Base-by-base conservation (phyloP, 1,284 basidiomycete genomes). In the Papiliotrema laurentii region DNA sequence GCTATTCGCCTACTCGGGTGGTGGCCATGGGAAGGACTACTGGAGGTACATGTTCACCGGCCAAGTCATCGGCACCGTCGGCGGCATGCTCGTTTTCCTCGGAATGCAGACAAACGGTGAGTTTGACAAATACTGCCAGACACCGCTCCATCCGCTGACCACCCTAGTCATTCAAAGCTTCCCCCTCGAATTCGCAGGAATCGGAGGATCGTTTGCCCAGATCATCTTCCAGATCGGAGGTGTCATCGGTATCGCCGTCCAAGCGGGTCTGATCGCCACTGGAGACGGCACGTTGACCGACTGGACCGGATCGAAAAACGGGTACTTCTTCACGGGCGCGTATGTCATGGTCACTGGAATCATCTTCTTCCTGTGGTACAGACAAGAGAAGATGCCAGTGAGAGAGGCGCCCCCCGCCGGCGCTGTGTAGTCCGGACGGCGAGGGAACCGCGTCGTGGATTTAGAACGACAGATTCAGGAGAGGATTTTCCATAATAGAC, bases 211-310 rank as follows among this genome's bases (percentile, higher is more conserved):
- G 2, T 67, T 68, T 39, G 63, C 63, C 34, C 58, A 71, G 30
- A 62, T 72, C 59, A 59, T 71, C 55, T 72, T 71, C 65, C 70
- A 72, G 47, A 49, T 72, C 28, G 67, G 68, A 31, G 68, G 66
- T 30, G 68, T 72, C 26, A 60, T 70, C 38, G 70, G 69, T 46
- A 69, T 72, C 49, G 61, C 68, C 13, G 51, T 72, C 40, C 70
- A 72, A 47, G 50, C 62, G 24, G 70, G 66, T 14, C 58, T 72
- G 11, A 45, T 64, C 44, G 47, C 43, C 22, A 64, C 66, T 3
- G 69, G 67, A 18, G 46, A 58, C 39, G 60, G 59, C 24, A 58
- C 61, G 18, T 46, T 64, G 40, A 49, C 58, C 14, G 65, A 69
- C 55, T 72, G 70, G 70, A 60, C 51, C 0, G 68, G 67, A 11